These are phyloP conservation scores for Termitomyces sp. DNA, from an alignment of 768 basidiomycete genomes.

Conservation along the genomic window DNA sequence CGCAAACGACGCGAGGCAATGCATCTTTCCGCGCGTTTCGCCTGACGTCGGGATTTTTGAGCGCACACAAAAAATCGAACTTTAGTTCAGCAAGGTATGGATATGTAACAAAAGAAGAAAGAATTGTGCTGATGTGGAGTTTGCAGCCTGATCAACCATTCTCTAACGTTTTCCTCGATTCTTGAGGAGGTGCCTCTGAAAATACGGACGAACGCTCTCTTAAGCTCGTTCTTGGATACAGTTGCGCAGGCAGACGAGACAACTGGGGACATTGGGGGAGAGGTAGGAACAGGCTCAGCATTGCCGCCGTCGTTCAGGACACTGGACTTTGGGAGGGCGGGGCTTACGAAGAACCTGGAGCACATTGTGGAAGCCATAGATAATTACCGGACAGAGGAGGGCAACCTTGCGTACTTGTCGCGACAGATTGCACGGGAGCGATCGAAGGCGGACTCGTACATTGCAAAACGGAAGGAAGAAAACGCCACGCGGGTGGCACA, in stretches of 20 bases:
- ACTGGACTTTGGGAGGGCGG: constrained; percentile 67
- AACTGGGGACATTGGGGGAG: constrained; percentile 33
- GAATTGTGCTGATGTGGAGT: constrained; percentile 1
- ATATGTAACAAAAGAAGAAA: not conserved
- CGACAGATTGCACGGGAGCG: constrained; percentile 89
- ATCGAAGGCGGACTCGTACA: constrained; percentile 69
- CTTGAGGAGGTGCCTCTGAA: constrained; percentile 83
- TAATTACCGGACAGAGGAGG: constrained; percentile 85
- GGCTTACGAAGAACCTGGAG: constrained; percentile 75
- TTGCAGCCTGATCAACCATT: constrained; percentile 70
- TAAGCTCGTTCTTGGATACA: constrained; percentile 73
- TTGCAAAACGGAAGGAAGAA: constrained; percentile 88
- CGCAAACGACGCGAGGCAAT: constrained; percentile 77
- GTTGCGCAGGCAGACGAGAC: constrained; percentile 48
- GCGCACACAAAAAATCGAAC: constrained; percentile 76
- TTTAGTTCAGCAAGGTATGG: constrained; percentile 83
- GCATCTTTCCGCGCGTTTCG: constrained; percentile 88
- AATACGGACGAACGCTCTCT: constrained; percentile 76
- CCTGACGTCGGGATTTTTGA: constrained; percentile 74
- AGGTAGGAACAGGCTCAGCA: constrained; percentile 32
- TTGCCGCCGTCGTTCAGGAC: constrained; percentile 61
- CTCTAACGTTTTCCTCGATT: constrained; percentile 81
- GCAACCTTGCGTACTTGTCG: constrained; percentile 83
- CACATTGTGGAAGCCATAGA: constrained; percentile 84
- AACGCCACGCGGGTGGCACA: constrained; percentile 74